phyloP scores from a whole-genome alignment of 306 rosid genomes.

The Delonix regia region DNA sequence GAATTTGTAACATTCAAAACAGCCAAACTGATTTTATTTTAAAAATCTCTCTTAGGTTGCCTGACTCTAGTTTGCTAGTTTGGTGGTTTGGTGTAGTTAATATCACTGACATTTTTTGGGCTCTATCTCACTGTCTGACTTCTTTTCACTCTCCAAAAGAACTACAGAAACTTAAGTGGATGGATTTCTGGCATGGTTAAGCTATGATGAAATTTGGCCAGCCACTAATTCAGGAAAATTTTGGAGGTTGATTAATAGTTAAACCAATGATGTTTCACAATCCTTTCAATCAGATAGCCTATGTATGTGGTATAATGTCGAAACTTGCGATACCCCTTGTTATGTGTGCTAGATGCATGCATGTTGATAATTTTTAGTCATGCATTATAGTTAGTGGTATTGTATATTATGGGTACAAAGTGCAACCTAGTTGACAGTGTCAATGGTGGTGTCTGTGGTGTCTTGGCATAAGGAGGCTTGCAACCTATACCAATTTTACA shows the following conservation, averaged over 20 bases:
- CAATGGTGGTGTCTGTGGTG: neutral
- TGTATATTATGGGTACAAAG: too few relatives aligned
- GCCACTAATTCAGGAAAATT: neutral
- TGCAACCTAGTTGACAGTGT: neutral
- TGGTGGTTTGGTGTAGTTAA: neutral
- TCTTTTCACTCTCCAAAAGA: neutral
- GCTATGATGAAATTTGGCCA: neutral
- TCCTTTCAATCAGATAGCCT: neutral
- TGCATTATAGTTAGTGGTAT: too few relatives aligned
- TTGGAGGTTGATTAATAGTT: neutral
- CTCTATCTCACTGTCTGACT: neutral
- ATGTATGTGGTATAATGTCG: neutral
- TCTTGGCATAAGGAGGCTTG: neutral
- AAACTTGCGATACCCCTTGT: neutral
- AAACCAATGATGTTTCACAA: neutral
- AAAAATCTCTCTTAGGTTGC: neutral
- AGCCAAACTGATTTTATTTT: neutral
- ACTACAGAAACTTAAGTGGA: too few relatives aligned
- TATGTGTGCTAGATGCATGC: neutral
- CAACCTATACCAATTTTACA: too few relatives aligned
- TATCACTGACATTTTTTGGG: neutral
- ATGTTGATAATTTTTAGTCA: neutral
- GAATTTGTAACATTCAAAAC: neutral
- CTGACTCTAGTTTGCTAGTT: neutral
- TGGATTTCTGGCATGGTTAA: neutral